Percentiles rank a stretch among this genome's conserved stretches.
phyloP scores from a whole-genome alignment of 2,329 filamentous ascomycete genomes.

The Trichoderma polysporum region DNA sequence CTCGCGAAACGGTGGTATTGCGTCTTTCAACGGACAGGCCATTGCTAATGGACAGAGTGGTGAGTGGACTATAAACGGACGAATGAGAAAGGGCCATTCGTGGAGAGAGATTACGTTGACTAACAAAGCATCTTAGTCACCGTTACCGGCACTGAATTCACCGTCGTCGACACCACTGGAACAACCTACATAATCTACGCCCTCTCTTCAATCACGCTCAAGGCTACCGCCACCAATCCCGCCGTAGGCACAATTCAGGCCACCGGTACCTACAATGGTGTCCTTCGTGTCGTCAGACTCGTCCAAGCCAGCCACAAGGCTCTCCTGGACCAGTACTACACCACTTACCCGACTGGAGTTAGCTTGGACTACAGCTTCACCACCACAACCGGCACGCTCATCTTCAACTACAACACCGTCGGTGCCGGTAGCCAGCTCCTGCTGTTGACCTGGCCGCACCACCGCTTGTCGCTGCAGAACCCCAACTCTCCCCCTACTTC shows the following conservation, averaged over 20 bases:
- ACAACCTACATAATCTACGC: slow-evolving; percentile 27
- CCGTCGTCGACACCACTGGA: slow-evolving; percentile 26
- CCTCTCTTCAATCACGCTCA: slow-evolving; percentile 27
- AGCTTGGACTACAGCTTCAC: slow-evolving; percentile 27
- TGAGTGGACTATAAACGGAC: neutral
- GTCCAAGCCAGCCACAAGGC: slow-evolving; percentile 24
- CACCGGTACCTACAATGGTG: slow-evolving; percentile 22
- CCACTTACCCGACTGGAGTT: slow-evolving; percentile 26
- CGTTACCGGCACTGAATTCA: slow-evolving; percentile 27
- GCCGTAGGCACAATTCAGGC: slow-evolving; percentile 24
- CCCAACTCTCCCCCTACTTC: slow-evolving; percentile 25
- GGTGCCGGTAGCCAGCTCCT: slow-evolving; percentile 25
- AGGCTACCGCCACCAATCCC: slow-evolving; percentile 23
- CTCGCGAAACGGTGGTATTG: slow-evolving; percentile 25
- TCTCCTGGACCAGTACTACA: slow-evolving; percentile 26
- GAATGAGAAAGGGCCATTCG: too few relatives aligned
- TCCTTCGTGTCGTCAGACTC: slow-evolving; percentile 28
- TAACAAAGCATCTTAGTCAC: slow-evolving; percentile 12
- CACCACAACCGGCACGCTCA: slow-evolving; percentile 24
- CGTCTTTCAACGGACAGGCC: slow-evolving; percentile 26
- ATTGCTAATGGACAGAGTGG: slow-evolving; percentile 23
- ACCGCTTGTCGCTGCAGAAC: slow-evolving; percentile 26
- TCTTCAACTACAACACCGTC: slow-evolving; percentile 27
- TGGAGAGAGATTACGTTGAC: neutral
- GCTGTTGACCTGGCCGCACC: slow-evolving; percentile 29